Base-by-base conservation (phyloP, 129 eudicot species). In the Pulicaria dysenterica region DNA sequence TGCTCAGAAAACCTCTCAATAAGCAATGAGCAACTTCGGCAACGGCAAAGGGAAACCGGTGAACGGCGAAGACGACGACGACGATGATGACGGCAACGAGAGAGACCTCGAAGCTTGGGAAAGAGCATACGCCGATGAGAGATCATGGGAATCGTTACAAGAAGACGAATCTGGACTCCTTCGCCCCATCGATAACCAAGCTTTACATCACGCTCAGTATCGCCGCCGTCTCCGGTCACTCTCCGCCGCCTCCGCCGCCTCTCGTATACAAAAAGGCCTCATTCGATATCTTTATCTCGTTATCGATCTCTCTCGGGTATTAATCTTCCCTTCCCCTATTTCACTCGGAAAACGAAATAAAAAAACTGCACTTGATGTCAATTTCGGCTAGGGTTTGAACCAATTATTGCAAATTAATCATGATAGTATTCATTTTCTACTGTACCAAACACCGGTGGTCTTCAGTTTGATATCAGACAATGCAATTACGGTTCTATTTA, bases 101-200 rank as follows among this genome's bases (percentile, higher is more conserved):
- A 69, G 80, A 69, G 95, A 73, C 43, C 79, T 77, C 14, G 95
- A 91, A 37, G 99, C 97, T 0, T 94, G 99, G 99, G 99, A 94
- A 82, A 77, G 93, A 78, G 80, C 93, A n/a, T 94, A 94, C 40
- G 92, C 96, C 5, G 99, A 94, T 42, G 99, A 94, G 12, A 79
- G 99, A 76, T 94, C 99, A 14, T 94, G 99, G 99, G 99, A 94
- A 61, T 87, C 99, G 7, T 69, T 94, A 62, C 99, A 94, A 73
- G 99, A 94, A 81, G 99, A 94, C 59, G 99, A 94, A 82, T 86
- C 93, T 48, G 99, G 97, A 5, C 86, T 82, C 69, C 96, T 94
- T 53, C 91, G 96, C 6, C 99, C 97, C 3, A 88, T 94, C 57
- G 97, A 94, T 60, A 86, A 83, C 70, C 88, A 86, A 77, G 79